A percentile compares a stretch with the other conserved stretches of the same genome.
These are phyloP conservation scores for Tephrocybe sp. DNA, from an alignment of 768 basidiomycete species.

Conservation along the genomic window DNA sequence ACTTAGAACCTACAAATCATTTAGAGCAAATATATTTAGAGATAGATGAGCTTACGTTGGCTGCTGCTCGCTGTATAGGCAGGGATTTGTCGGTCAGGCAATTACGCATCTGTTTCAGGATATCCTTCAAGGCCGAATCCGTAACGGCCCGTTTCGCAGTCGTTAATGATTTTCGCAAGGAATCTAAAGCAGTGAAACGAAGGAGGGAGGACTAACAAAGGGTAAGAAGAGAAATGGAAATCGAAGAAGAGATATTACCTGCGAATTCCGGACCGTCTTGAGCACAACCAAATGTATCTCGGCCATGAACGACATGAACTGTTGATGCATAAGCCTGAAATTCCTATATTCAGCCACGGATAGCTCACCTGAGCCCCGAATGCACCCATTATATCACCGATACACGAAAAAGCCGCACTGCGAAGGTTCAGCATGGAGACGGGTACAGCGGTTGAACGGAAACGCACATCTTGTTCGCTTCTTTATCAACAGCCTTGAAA, in stretches of 20 bases:
- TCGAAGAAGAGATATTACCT: constrained; percentile 42
- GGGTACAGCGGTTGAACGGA: neutral
- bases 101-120: constrained; percentile 77
- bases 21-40: too few species aligned
- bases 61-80: constrained; percentile 79
- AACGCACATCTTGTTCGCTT: constrained; percentile 63
- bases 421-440: constrained; percentile 6
- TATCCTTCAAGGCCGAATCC: constrained; percentile 74
- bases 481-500: constrained; percentile 61
- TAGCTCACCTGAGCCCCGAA: constrained; percentile 78
- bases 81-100: constrained; percentile 79
- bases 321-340: neutral
- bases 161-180: constrained; percentile 75
- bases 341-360: neutral
- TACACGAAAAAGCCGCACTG: constrained; percentile 81
- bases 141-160: constrained; percentile 83
- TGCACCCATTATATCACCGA: constrained; percentile 84
- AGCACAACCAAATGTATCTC: constrained; percentile 70
- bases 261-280: constrained; percentile 70
- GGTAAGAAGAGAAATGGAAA: constrained; percentile 2
- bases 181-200: constrained; percentile 74
- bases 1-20: too few species aligned
- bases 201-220: constrained; percentile 67
- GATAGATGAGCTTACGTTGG: constrained; percentile 55
- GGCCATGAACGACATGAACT: constrained; percentile 96